A percentile compares a stretch with the other conserved stretches of the same genome.
These are phyloP conservation scores for Zygnema cylindricum DNA, from an alignment of 139 green algal species.

Conservation along the genomic window DNA sequence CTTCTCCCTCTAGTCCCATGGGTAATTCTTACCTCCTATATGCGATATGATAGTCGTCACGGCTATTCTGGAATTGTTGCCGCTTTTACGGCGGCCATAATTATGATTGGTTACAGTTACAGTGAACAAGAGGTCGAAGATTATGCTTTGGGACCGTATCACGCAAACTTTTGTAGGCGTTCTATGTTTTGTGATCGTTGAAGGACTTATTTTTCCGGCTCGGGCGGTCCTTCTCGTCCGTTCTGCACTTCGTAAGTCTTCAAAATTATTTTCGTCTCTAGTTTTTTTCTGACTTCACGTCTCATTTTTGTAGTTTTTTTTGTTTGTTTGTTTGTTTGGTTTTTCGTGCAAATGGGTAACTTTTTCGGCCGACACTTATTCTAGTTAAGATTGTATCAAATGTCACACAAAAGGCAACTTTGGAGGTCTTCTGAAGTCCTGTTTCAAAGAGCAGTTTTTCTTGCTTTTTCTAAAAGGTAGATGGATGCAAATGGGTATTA, in stretches of 20 bases:
- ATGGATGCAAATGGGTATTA: too few relatives aligned
- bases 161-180: constrained; percentile 24
- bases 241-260: background rate
- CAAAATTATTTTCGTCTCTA: background rate
- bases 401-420: too few relatives aligned
- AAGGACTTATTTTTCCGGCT: background rate
- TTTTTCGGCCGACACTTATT: too few relatives aligned
- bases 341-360: background rate
- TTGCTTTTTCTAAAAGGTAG: too few relatives aligned
- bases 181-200: background rate
- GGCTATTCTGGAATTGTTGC: background rate
- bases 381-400: too few relatives aligned
- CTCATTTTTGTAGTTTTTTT: background rate
- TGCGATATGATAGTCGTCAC: constrained; percentile 1
- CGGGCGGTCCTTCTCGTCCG: constrained; percentile 5
- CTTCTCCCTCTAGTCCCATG: constrained; percentile 30
- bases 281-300: constrained; percentile 12
- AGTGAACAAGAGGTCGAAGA: background rate
- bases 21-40: background rate
- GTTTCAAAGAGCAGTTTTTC: too few relatives aligned
- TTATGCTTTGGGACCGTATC: background rate
- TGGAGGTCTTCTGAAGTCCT: too few relatives aligned
- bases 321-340: too few relatives aligned
- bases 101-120: too few relatives aligned
- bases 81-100: background rate